Base-by-base conservation (phyloP, 2,329 filamentous ascomycete genomes). In the Davidsoniella eucalypti region DNA sequence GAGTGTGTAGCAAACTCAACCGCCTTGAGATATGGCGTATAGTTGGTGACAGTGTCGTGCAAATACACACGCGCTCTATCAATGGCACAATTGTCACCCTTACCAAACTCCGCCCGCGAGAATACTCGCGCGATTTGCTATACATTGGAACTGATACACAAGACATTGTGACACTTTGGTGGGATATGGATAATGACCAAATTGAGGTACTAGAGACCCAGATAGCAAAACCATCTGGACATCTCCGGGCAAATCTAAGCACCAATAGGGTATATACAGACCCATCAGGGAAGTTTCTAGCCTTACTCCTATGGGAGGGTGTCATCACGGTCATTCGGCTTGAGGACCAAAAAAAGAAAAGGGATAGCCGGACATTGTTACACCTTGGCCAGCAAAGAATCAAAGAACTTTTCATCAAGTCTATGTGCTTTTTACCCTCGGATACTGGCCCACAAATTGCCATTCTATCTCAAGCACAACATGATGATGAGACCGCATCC, bases 141-240 rank as follows among this genome's bases (percentile, higher is more conserved):
- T 94, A 98, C 61, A 75, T 98, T 52, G 90, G 87, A 46, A 98
- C 92, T 44, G 84, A 94, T 61, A 79, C 84, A 50, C 84, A 85
- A 57, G 81, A 87, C 59, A 96, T 94, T 67, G 94, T 96, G 63
- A 94, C 87, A 1, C 65, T 94, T 17, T 79, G 74, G 14, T 98
- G 92, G 88, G 80, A 95, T 58, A 59, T 72, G 0, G 64, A 73
- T 61, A 68, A 60, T 4, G 64, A 64, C 17, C 62, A 68, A 52
- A 63, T 82, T 2, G 69, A 74, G 7, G 75, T 71, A 0, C 61
- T 73, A 18, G 67, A 72, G 57, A 58, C 65, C 1, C 72, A 76
- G 39, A 65, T 69, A 39, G 76, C 82, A 54, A 59, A 65, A 1
- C 67, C 72, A 29, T 76, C 80, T 58, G 72, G 68, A 37, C 72